A percentile compares a stretch with the other conserved stretches of the same genome.
These are phyloP conservation scores for Colletotrichum tabaci DNA, from an alignment of 2,329 filamentous ascomycete genomes.

Conservation along the genomic window DNA sequence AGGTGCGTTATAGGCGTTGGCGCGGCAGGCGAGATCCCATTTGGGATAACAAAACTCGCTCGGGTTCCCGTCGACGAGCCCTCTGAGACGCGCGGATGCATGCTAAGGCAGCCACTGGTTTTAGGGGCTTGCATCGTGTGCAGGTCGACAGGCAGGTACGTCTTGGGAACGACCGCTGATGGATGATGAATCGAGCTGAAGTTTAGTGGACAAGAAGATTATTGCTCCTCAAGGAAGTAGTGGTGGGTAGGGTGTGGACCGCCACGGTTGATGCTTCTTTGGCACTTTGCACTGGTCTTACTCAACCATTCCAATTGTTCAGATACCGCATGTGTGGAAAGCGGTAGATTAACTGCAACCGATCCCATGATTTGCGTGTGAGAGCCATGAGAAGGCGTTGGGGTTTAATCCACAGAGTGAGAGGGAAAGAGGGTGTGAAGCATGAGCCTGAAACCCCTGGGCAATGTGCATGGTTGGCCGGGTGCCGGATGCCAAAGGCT, in stretches of 20 bases:
- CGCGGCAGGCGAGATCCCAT: conserved; percentile 15
- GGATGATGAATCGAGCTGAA: conserved; percentile 32
- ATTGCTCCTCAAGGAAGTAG: conserved; percentile 15
- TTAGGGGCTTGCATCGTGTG: conserved; percentile 21
- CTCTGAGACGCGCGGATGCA: conserved; percentile 32
- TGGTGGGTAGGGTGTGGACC: conserved; percentile 29
- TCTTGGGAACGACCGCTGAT: conserved; percentile 12
- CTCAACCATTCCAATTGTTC: conserved; percentile 25
- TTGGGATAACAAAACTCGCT: conserved; percentile 10
- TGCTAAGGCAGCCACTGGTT: conserved; percentile 23
- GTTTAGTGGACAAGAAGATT: conserved; percentile 19
- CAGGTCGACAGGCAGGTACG: conserved; percentile 25
- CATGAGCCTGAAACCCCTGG: conserved; percentile 28
- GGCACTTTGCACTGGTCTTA: conserved; percentile 3
- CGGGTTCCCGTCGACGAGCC: conserved; percentile 18
- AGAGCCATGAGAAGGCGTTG: conserved; percentile 17
- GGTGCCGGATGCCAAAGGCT: conserved; percentile 20
- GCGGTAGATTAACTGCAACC: conserved; percentile 22
- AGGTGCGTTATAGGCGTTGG: conserved; percentile 13
- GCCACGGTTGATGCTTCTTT: conserved; percentile 10
- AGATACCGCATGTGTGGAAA: conserved; percentile 10
- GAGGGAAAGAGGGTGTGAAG: conserved; percentile 27
- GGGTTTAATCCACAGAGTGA: conserved; percentile 19
- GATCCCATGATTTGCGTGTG: conserved; percentile 20
- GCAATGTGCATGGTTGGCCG: conserved; percentile 31